Evolutionary conservation across 306 rosid genomes (phyloP), one percentile per base, ranked within the genome.

Genomic region (Rubus parviflorus): DNA sequence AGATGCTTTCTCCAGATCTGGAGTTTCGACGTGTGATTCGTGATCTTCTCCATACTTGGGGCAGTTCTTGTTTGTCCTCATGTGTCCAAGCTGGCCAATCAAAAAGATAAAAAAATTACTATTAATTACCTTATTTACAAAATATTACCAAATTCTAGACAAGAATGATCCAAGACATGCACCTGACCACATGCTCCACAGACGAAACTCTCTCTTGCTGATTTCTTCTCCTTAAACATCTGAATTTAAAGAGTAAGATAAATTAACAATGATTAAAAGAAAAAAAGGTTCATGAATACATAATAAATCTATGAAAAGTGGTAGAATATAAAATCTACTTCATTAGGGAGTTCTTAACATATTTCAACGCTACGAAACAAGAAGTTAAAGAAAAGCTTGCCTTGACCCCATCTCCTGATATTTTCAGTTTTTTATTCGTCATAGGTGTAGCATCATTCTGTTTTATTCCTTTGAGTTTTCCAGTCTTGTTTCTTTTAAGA

Each of bases 101-200:
- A 70, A 75, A 85, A 76, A 10, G 53, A 17, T 48, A 81, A 73
- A 73, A 30, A 47, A 77, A 74, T 83, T 75, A 81, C 25, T 73
- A 72, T n/a, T 47, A 41, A 8, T 35, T 19, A 22, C 25, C 37
- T 68, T 49, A 75, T 81, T 76, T 60, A 57, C 68, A 45, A 47
- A 83, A 43, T 49, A 56, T 56, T 53, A 43, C 41, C 47, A 46
- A 47, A 52, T 68, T 60, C 52, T 63, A 61, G 56, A 61, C 49
- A 53, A 54, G 61, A 69, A 68, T 23, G 25, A 11, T 23, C 19
- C 7, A 11, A 71, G 75, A 77, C 72, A 83, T 80, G 8, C 78
- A 95, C 98, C 98, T 92, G 95, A 83, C 95, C 95, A 86, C 98
- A 95, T 46, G 94, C 97, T 79, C 98, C 98, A 84, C 98, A 95